Evolutionary conservation across 371 early-diverging fungal genomes (phyloP), one percentile per base, ranked within the genome.

Genomic region (Furculomyces boomerangus): DNA sequence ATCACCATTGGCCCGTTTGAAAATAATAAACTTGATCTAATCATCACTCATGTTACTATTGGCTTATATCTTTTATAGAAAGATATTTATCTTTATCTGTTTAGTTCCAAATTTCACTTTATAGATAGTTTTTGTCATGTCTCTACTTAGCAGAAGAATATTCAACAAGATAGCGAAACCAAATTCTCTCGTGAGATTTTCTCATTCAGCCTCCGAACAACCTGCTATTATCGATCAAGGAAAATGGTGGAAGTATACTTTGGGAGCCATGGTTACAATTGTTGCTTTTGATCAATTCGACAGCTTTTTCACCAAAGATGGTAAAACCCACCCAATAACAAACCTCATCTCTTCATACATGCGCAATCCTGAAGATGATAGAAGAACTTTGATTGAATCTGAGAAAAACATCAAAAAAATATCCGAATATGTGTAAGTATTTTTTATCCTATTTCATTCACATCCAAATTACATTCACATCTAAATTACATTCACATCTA

Each of bases 191-290:
- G n/a, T n/a, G n/a, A n/a, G n/a, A n/a, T 39, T 39, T 39, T 39
- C 39, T 39, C 14, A 39, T 39, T 39, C 39, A 13, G 13, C n/a
- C n/a, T 39, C n/a, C n/a, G 13, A 14, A n/a, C n/a, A 14, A 39
- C n/a, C n/a, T 39, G 13, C n/a, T 39, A 14, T 39, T 39, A 39
- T 39, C 13, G 14, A 14, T 14, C 14, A 29, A 18, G 50, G 50
- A 7, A 49, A 49, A 49, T 49, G 50, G 50, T 49, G 50, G 50
- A 49, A 49, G 30, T 2, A 7, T 26, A 49, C 28, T n/a, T 29
- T 49, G 18, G 24, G 2, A 29, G 3, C n/a, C 18, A 7, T 18
- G 2, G 50, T 28, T 10, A 3, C 50, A 49, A 28, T 30, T 2
- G n/a, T 29, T 27, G 25, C 13, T 30, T 28, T 49, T n/a, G 18